Evolutionary conservation across 1,284 basidiomycete genomes (phyloP).

Genomic region (Puccinia coronata): DNA sequence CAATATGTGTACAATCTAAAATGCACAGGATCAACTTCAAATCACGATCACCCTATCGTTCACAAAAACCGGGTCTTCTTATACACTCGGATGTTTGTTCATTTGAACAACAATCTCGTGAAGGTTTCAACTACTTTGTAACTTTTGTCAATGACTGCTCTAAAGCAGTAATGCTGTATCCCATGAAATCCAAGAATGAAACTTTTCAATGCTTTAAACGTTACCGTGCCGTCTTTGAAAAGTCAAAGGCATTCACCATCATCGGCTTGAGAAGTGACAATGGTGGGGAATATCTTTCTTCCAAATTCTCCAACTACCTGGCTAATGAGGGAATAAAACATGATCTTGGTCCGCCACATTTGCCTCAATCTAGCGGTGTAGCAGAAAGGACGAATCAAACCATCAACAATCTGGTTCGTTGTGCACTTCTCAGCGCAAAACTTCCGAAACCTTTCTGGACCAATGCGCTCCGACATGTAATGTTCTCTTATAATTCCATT

Average conservation of each 20-base stretch:
- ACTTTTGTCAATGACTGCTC: slow-evolving; percentile 8
- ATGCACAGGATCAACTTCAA: not conserved
- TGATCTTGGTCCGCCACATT: not conserved
- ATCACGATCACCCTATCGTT: not conserved
- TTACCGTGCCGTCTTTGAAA: slow-evolving; percentile 57
- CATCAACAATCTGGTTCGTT: too few relatives aligned
- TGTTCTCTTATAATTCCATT: too few relatives aligned
- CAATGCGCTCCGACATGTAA: too few relatives aligned
- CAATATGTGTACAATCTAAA: not conserved
- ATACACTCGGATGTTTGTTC: slow-evolving; percentile 19
- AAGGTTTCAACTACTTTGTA: not conserved
- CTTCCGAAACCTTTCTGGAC: too few relatives aligned
- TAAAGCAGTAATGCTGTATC: not conserved
- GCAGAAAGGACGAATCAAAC: too few relatives aligned
- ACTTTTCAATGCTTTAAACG: slow-evolving; percentile 54
- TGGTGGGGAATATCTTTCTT: slow-evolving; percentile 19
- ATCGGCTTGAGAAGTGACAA: not conserved
- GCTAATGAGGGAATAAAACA: not conserved
- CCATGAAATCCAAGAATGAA: slow-evolving; percentile 8
- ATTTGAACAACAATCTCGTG: not conserved
- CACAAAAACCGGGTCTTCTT: not conserved
- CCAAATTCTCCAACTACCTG: not conserved
- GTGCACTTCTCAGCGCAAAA: too few relatives aligned
- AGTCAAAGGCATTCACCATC: slow-evolving; percentile 50
- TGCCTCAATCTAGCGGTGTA: slow-evolving; percentile 3